Evolutionary conservation across 176 grass and related monocot genomes (phyloP).

Genomic region (Elymus sibiricus): DNA sequence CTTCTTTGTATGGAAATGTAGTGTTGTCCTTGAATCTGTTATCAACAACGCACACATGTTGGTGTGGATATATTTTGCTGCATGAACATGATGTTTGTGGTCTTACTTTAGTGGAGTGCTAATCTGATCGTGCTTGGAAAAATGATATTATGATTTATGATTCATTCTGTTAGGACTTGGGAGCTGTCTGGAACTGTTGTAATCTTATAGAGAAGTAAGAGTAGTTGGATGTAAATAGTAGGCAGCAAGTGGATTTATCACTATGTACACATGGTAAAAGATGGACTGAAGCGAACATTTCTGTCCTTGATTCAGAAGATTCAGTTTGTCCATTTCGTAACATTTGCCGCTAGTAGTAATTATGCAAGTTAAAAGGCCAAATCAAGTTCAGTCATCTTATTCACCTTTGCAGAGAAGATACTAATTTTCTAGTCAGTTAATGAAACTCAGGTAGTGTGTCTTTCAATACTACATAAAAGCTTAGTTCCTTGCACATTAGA

Average conservation of each 20-base stretch:
- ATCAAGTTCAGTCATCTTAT: too few species aligned
- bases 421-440: too few species aligned
- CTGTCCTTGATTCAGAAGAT: background rate
- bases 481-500: background rate
- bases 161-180: too few species aligned
- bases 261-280: background rate
- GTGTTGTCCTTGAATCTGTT: background rate
- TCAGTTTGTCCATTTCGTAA: background rate
- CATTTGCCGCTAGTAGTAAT: background rate
- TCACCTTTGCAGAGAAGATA: too few species aligned
- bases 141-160: too few species aligned
- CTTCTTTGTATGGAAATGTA: background rate
- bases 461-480: background rate
- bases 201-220: too few species aligned
- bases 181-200: too few species aligned
- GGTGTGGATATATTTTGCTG: too few species aligned
- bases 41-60: background rate
- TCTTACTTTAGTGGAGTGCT: background rate
- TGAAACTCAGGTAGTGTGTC: background rate
- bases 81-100: background rate
- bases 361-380: too few species aligned
- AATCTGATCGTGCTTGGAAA: background rate
- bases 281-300: too few species aligned
- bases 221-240: too few species aligned
- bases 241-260: background rate